phyloP scores from a whole-genome alignment of 139 green algal species.

The Coelastrella sp. region DNA sequence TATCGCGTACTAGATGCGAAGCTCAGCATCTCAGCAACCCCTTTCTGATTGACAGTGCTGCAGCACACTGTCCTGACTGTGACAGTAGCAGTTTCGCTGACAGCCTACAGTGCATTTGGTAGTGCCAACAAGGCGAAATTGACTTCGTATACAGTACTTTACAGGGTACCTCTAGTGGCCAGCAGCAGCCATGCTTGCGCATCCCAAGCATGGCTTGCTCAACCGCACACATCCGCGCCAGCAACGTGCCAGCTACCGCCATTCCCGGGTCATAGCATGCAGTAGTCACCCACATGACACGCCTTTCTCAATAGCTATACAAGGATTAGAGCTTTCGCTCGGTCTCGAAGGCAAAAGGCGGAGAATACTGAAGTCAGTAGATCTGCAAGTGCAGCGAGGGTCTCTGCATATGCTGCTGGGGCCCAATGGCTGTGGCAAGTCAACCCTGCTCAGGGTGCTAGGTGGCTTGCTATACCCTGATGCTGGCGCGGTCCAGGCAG shows the following conservation, averaged over 20 bases:
- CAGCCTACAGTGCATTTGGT: too few species aligned
- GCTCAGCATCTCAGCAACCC: too few species aligned
- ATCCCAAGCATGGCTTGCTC: not conserved
- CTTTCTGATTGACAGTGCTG: too few species aligned
- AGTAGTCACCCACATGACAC: not conserved
- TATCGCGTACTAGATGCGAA: too few species aligned
- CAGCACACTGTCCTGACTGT: too few species aligned
- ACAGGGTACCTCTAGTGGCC: not conserved
- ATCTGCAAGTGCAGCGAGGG: slow-evolving; percentile 67
- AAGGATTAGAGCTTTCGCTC: slow-evolving; percentile 43
- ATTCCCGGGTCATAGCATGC: not conserved
- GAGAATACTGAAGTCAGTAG: slow-evolving; percentile 58
- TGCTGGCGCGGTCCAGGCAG: slow-evolving; percentile 62
- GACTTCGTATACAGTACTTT: too few species aligned
- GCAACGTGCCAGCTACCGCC: too few species aligned
- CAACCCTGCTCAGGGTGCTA: slow-evolving; percentile 87
- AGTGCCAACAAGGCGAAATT: too few species aligned
- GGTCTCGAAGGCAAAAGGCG: slow-evolving; percentile 47
- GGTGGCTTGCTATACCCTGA: slow-evolving; percentile 83
- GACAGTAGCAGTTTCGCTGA: too few species aligned
- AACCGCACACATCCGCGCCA: too few species aligned
- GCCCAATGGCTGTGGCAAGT: slow-evolving; percentile 91
- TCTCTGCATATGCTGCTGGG: slow-evolving; percentile 94
- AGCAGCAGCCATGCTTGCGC: not conserved
- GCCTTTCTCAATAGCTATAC: slow-evolving; percentile 33